These are phyloP conservation scores for Leptographium wingfieldii DNA, from an alignment of 2,329 filamentous ascomycete genomes.

Conservation along the genomic window DNA sequence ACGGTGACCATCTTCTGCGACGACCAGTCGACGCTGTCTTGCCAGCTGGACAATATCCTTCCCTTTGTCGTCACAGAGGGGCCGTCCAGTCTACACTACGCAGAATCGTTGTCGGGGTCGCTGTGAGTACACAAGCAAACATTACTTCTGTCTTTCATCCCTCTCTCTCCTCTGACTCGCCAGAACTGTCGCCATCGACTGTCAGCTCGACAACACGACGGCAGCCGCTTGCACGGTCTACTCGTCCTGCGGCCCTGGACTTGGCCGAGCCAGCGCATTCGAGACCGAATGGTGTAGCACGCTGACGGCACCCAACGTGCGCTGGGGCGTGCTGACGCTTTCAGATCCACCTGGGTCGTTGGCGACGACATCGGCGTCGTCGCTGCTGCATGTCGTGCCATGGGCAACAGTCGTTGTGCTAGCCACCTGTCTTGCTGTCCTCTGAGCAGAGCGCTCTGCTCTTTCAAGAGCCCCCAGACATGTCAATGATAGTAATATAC, in stretches of 20 bases:
- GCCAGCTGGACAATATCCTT: constrained; percentile 31
- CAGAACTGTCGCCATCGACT: constrained; percentile 32
- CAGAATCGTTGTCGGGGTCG: constrained; percentile 28
- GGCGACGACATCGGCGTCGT: constrained; percentile 4
- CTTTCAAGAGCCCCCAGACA: not conserved
- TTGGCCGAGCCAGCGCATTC: constrained; percentile 24
- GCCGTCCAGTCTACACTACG: constrained; percentile 29
- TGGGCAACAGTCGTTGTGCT: not conserved
- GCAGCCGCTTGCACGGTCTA: constrained; percentile 35
- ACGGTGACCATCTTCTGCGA: constrained; percentile 38
- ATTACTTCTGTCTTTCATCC: not conserved
- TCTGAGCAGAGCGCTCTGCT: not conserved
- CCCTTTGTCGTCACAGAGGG: constrained; percentile 35
- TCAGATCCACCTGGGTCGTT: constrained; percentile 20
- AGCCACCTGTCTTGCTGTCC: not conserved
- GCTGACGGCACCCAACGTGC: constrained; percentile 26
- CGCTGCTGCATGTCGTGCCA: not conserved
- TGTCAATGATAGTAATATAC: too few species aligned
- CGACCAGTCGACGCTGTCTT: constrained; percentile 25
- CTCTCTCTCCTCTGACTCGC: not conserved
- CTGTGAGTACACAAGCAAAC: constrained; percentile 22
- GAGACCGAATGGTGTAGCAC: constrained; percentile 33
- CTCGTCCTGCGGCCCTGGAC: constrained; percentile 29
- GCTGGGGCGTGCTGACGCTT: constrained; percentile 32
- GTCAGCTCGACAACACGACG: constrained; percentile 27